Evolutionary conservation across 2,329 filamentous ascomycete species (phyloP).

Genomic region (Calonectria henricotiae): DNA sequence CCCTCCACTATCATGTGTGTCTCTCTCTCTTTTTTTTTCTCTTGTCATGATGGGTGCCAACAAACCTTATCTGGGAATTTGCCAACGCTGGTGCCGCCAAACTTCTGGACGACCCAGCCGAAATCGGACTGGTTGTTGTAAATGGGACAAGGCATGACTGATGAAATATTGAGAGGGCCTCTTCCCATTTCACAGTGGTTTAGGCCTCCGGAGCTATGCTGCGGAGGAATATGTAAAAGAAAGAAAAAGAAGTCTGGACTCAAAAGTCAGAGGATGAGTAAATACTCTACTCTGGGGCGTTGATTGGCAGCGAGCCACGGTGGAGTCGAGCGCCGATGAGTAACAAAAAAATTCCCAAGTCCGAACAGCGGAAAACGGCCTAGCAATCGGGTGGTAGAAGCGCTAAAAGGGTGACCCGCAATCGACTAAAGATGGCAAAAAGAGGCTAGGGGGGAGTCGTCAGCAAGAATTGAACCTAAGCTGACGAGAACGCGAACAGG

Average conservation of each 20-base stretch:
- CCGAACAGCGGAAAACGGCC: slow-evolving; percentile 17
- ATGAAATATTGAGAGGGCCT: slow-evolving; percentile 1
- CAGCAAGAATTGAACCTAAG: slow-evolving; percentile 6
- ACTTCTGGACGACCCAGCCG: slow-evolving; percentile 93
- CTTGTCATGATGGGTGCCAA: slow-evolving; percentile 34
- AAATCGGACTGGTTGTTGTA: slow-evolving; percentile 60
- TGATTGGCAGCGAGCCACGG: slow-evolving; percentile 30
- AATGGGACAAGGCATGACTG: slow-evolving; percentile 56
- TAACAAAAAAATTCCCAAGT: slow-evolving; percentile 43
- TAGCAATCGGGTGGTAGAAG: slow-evolving; percentile 6
- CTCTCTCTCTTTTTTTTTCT: background rate
- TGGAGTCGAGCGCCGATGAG: slow-evolving; percentile 47
- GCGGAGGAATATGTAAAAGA: slow-evolving; percentile 21
- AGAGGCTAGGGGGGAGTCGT: slow-evolving; percentile 23
- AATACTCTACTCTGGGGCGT: slow-evolving; percentile 26
- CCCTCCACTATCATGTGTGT: background rate
- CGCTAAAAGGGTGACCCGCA: slow-evolving; percentile 22
- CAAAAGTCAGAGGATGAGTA: slow-evolving; percentile 30
- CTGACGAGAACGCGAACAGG: too few species aligned
- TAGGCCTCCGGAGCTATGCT: slow-evolving; percentile 19
- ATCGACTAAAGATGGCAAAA: slow-evolving; percentile 4
- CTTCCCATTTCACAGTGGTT: slow-evolving; percentile 17
- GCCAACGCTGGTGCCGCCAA: slow-evolving; percentile 94
- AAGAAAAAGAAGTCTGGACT: slow-evolving; percentile 4
- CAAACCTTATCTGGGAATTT: slow-evolving; percentile 85